These are phyloP conservation scores for Umbelopsis isabellina DNA, from an alignment of 192 early-diverging fungal species.

Conservation along the genomic window DNA sequence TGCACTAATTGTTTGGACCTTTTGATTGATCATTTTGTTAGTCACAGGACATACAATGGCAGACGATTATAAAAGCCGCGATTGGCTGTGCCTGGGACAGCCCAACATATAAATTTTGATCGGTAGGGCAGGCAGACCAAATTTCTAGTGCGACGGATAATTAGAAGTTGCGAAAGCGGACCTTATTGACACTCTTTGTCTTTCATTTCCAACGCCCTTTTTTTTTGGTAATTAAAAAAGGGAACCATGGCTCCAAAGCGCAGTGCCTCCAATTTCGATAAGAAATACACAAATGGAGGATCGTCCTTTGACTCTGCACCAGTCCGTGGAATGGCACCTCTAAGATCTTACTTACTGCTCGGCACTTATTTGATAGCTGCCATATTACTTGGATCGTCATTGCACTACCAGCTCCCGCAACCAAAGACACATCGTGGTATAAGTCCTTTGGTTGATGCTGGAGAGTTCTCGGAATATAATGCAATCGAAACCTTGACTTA, in stretches of 20 bases:
- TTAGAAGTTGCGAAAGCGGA: not conserved
- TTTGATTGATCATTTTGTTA: too few species aligned
- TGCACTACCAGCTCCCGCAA: slow-evolving; percentile 34
- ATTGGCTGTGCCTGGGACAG: too few species aligned
- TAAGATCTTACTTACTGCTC: slow-evolving; percentile 27
- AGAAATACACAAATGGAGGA: not conserved
- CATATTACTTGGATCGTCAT: slow-evolving; percentile 20
- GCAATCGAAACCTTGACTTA: slow-evolving; percentile 52
- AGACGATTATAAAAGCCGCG: too few species aligned
- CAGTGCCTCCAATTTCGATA: not conserved
- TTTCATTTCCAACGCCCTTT: not conserved
- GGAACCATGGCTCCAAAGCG: slow-evolving; percentile 7
- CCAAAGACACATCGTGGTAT: slow-evolving; percentile 30
- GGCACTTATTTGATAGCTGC: slow-evolving; percentile 20
- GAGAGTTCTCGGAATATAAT: slow-evolving; percentile 59
- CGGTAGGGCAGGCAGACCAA: too few species aligned
- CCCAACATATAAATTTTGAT: too few species aligned
- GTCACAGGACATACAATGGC: too few species aligned
- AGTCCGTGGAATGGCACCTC: not conserved
- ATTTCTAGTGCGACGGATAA: too few species aligned
- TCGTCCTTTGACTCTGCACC: not conserved
- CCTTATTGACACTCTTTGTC: slow-evolving; percentile 20
- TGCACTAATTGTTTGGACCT: too few species aligned
- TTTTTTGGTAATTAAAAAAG: not conserved
- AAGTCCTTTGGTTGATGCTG: slow-evolving; percentile 32